These are phyloP conservation scores for Microsporum canis DNA, from an alignment of 2,329 filamentous ascomycete genomes.

Conservation along the genomic window DNA sequence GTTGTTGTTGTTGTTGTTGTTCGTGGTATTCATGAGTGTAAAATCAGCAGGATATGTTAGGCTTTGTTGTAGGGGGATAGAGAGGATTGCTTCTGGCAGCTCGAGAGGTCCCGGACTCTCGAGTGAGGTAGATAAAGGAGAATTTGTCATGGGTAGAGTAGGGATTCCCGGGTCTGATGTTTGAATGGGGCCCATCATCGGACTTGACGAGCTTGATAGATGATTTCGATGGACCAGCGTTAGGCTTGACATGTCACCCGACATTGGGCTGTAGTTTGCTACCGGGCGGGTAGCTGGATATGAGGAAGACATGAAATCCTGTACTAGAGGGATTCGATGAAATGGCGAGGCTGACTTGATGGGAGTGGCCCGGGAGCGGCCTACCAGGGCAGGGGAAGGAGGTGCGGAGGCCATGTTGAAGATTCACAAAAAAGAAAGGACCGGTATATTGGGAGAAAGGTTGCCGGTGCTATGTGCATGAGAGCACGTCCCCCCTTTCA, in stretches of 20 bases:
- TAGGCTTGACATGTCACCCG: constrained; percentile 4
- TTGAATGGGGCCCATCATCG: constrained; percentile 22
- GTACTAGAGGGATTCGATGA: constrained; percentile 23
- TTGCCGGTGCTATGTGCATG: not conserved
- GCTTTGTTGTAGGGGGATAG: constrained; percentile 22
- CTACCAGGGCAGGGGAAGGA: constrained; percentile 21
- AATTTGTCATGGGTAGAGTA: not conserved
- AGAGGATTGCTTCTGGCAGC: constrained; percentile 60
- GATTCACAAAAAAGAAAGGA: not conserved
- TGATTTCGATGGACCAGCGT: constrained; percentile 2
- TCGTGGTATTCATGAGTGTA: not conserved
- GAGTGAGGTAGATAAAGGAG: constrained; percentile 11
- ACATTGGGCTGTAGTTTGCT: constrained; percentile 17
- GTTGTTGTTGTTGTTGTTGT: not conserved
- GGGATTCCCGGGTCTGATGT: constrained; percentile 11
- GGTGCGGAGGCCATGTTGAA: not conserved
- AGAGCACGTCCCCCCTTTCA: not conserved
- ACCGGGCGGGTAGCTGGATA: constrained; percentile 5
- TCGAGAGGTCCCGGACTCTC: constrained; percentile 47
- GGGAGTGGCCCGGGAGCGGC: constrained; percentile 27
- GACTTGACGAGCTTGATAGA: constrained; percentile 14
- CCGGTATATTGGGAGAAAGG: not conserved
- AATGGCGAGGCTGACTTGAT: constrained; percentile 25
- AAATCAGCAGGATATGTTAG: not conserved
- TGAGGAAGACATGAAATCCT: constrained; percentile 27